Conservation (phyloP, 78 protist species). For the Emiliania huxleyi region DNA sequence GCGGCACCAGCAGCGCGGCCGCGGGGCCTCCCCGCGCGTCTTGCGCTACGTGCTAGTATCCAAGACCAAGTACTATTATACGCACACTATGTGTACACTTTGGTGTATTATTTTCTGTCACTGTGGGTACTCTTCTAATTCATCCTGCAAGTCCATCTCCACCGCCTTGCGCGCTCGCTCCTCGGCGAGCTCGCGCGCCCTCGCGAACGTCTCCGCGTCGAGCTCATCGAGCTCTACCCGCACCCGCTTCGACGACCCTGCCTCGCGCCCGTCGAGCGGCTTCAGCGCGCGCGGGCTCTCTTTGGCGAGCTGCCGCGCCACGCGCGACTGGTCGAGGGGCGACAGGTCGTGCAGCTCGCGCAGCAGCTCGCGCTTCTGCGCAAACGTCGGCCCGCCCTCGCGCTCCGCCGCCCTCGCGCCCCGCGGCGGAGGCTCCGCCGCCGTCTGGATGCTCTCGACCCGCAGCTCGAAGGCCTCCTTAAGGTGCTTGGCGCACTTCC, state of each 20-base stretch:
- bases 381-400: not conserved
- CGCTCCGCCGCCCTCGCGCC: not conserved
- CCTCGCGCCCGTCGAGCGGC: not conserved
- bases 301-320: not conserved
- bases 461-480: not conserved
- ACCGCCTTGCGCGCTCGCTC: not conserved
- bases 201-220: not conserved
- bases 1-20: too few relatives aligned
- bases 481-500: not conserved
- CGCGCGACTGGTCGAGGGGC: not conserved
- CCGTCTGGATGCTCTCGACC: not conserved
- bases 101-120: too few relatives aligned
- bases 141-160: not conserved
- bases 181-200: not conserved
- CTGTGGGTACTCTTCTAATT: too few relatives aligned
- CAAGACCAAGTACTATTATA: too few relatives aligned
- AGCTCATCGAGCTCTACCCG: not conserved
- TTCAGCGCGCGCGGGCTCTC: not conserved
- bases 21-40: too few relatives aligned
- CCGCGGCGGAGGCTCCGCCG: not conserved
- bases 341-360: not conserved
- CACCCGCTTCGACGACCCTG: not conserved
- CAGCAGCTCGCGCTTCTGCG: not conserved
- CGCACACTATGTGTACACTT: too few relatives aligned
- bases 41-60: too few relatives aligned